Base-by-base conservation (phyloP, 2,329 filamentous ascomycete species). In the Pseudocercospora fijiensis region DNA sequence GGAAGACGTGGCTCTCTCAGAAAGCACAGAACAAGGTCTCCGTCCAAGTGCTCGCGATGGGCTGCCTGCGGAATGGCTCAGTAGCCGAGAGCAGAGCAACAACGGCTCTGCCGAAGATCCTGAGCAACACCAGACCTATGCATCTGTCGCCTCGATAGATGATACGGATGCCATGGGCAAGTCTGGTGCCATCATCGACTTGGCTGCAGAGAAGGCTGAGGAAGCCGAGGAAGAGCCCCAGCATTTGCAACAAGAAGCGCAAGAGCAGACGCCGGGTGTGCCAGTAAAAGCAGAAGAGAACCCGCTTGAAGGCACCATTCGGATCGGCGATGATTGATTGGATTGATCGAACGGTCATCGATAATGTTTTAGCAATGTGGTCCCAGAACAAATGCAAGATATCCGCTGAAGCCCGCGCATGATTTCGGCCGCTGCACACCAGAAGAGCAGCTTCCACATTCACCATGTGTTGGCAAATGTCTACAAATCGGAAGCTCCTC, bases 161-260 rank as follows among this genome's bases (percentile, higher is more conserved):
- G 68, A 71, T 45, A 70, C 70, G 10, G 71, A 73, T 62, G 71
- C 71, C 16, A 73, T 73, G 71, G 71, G 71, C 57, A 69, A 71
- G 57, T 69, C 65, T 27, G 71, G 71, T 33, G 68, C 67, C 2
- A 67, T 71, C 60, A 67, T 74, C 57, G 70, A 74, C 33, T 56
- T 71, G 30, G 61, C 60, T 26, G 63, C 67, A 37, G 67, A 59
- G 49, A 69, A 67, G 57, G 69, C 63, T 16, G 64, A 64, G 57
- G 64, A 66, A 45, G 60, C 60, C 24, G 64, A 67, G 57, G 63
- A 73, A 63, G 64, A 67, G 43, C 67, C 63, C n/a, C 51, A 64
- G 26, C 60, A 65, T 37, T 26, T 58, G 20, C 11, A 58, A 33
- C 20, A 58, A 45, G 30, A 56, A 26, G 53, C 41, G 18, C 53